Base-by-base conservation (phyloP, 2,329 filamentous ascomycete species). In the Microcyclosporella mali region DNA sequence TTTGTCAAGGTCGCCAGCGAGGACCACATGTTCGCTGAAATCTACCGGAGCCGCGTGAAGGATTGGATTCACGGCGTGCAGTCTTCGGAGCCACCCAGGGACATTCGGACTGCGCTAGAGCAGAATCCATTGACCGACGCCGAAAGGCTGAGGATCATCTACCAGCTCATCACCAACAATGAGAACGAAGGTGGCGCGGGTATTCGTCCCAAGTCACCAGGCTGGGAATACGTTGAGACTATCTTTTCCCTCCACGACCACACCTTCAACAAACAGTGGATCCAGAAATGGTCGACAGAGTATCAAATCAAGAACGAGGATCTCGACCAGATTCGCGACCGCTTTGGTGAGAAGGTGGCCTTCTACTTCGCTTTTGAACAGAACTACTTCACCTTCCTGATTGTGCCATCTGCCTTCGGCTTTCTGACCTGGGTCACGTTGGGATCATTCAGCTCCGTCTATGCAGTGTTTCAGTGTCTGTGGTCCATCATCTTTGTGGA, bases 351-450 rank as follows among this genome's bases (percentile, higher is more conserved):
- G 52, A 74, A 73, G 74, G 85, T 95, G 45, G 90, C 86, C 28
- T 94, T 94, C 65, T 97, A 97, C 70, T 97, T 95, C 63, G 88
- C 89, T 30, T 97, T 97, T 60, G 76, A 94, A 25, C 86, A 94
- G 60, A 84, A 84, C 27, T 97, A 97, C 67, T 94, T 94, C 61
- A 74, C 79, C 45, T 94, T 94, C 60, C 72, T 95, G 18, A 66
- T 85, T n/a, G 83, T 90, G 46, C 88, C 88, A 0, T 85, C 89
- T 1, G 80, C 73, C 3, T 81, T 92, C 55, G 90, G 90, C 2
- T 72, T 86, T 31, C 73, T 77, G 1, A 78, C 84, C 10, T 95
- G 88, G 85, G 65, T 89, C 21, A 70, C 94, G n/a, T 72, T 95
- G 0, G 88, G 88, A 7, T 78, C 84, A 44, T 97, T 88, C 66